A percentile compares a stretch with the other conserved stretches of the same genome.
Conservation (phyloP, 805 yeast species). For the Clavispora carvajalis region DNA sequence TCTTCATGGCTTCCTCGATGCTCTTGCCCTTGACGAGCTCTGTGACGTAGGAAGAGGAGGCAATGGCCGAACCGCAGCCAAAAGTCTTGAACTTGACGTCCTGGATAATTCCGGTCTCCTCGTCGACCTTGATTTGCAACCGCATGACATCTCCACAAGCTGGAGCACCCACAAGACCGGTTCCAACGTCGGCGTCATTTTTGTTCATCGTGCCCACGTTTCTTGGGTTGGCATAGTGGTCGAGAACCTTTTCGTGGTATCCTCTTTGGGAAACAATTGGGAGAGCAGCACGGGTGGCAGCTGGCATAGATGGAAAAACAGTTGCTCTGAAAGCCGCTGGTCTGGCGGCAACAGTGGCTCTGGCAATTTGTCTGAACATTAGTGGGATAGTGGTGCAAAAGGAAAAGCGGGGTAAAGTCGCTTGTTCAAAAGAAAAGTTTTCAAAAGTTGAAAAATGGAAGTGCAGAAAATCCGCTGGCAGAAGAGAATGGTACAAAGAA, state of each 20-base stretch:
- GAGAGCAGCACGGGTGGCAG: neutral
- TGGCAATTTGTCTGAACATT: constrained; percentile 16
- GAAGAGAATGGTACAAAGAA: no score
- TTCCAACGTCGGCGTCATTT: constrained; percentile 72
- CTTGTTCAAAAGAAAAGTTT: no score
- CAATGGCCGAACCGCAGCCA: constrained; percentile 99
- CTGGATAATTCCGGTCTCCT: constrained; percentile 81
- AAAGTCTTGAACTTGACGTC: constrained; percentile 97
- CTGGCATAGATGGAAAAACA: neutral
- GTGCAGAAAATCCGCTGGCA: no score
- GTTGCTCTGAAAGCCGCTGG: constrained; percentile 1
- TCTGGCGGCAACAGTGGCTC: constrained; percentile 8
- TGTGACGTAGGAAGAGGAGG: constrained; percentile 91
- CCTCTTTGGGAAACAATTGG: constrained; percentile 18
- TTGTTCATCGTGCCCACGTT: constrained; percentile 93
- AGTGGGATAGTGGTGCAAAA: neutral
- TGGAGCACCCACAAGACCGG: constrained; percentile 98
- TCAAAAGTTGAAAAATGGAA: no score
- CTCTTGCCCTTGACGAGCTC: constrained; percentile 94
- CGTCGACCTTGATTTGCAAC: constrained; percentile 89
- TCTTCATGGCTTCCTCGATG: constrained; percentile 85
- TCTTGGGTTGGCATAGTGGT: constrained; percentile 94
- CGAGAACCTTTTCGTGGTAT: constrained; percentile 93
- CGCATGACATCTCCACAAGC: constrained; percentile 99
- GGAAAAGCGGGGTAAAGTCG: no score